A percentile compares a stretch with the other conserved stretches of the same genome.
These are phyloP conservation scores for Quercus engelmannii DNA, from an alignment of 306 rosid genomes.

Conservation along the genomic window DNA sequence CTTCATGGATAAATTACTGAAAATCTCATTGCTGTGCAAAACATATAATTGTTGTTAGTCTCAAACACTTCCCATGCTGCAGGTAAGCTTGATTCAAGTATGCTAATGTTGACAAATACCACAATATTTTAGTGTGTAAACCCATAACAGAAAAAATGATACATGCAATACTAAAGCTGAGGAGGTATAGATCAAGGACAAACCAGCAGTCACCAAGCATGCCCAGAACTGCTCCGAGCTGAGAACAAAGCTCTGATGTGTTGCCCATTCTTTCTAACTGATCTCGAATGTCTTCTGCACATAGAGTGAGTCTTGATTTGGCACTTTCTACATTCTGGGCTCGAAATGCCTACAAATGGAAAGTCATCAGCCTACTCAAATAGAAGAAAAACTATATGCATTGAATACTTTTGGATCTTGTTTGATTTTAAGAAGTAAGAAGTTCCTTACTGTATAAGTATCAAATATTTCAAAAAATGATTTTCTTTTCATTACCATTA, in stretches of 20 bases:
- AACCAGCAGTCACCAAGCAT: constrained; percentile 99
- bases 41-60: background rate
- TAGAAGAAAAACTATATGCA: constrained; percentile 1
- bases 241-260: constrained; percentile 87
- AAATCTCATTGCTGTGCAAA: background rate
- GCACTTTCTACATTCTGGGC: constrained; percentile 94
- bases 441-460: background rate
- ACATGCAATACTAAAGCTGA: background rate
- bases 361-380: constrained; percentile 19
- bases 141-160: background rate
- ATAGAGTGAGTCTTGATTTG: constrained; percentile 79
- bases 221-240: constrained; percentile 97
- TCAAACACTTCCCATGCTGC: constrained; percentile 1
- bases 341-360: constrained; percentile 71
- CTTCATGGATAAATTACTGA: background rate
- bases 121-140: background rate
- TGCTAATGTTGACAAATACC: constrained; percentile 1
- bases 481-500: too few relatives aligned
- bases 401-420: background rate
- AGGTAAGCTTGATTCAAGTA: background rate
- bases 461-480: too few relatives aligned
- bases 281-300: constrained; percentile 76
- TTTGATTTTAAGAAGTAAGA: background rate
- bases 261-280: constrained; percentile 69
- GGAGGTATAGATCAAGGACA: constrained; percentile 23